These are phyloP conservation scores for Globisporangium apiculatum DNA, from an alignment of 352 stramenopile species.

Conservation along the genomic window DNA sequence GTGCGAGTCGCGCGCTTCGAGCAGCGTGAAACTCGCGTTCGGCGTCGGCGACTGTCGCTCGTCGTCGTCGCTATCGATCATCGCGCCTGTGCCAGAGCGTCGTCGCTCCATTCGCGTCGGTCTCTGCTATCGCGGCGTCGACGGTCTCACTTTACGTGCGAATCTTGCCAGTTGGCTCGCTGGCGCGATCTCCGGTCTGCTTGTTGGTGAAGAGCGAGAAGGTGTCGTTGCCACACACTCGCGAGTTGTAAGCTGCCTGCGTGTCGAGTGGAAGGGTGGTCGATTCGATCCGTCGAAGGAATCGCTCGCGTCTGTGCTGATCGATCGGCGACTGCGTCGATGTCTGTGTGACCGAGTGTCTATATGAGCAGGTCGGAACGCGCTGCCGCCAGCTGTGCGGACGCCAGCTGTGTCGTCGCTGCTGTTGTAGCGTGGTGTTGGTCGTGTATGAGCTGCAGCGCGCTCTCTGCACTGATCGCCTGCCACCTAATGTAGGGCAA, in stretches of 20 bases:
- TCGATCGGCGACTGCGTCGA: not conserved
- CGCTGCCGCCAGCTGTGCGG: not conserved
- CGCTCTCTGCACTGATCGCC: too few relatives aligned
- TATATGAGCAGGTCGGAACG: not conserved
- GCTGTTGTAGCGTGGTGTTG: too few relatives aligned
- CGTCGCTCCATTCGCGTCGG: too few relatives aligned
- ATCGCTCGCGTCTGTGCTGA: not conserved
- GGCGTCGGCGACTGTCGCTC: constrained; percentile 24
- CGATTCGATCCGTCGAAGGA: not conserved
- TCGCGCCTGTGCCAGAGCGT: too few relatives aligned
- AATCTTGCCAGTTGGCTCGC: too few relatives aligned
- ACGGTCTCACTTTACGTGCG: too few relatives aligned
- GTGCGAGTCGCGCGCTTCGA: constrained; percentile 38
- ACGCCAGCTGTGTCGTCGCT: not conserved
- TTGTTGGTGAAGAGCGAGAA: too few relatives aligned
- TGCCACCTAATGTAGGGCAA: too few relatives aligned
- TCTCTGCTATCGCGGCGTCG: too few relatives aligned
- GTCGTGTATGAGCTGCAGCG: too few relatives aligned
- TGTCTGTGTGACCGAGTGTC: not conserved
- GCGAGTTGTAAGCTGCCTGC: not conserved
- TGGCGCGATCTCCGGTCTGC: too few relatives aligned
- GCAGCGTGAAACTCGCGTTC: constrained; percentile 54
- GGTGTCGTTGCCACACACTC: not conserved
- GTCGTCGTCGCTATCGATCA: not conserved
- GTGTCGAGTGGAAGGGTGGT: not conserved